Base-by-base conservation (phyloP, 2,329 filamentous ascomycete species). In the Seiridium unicorne region DNA sequence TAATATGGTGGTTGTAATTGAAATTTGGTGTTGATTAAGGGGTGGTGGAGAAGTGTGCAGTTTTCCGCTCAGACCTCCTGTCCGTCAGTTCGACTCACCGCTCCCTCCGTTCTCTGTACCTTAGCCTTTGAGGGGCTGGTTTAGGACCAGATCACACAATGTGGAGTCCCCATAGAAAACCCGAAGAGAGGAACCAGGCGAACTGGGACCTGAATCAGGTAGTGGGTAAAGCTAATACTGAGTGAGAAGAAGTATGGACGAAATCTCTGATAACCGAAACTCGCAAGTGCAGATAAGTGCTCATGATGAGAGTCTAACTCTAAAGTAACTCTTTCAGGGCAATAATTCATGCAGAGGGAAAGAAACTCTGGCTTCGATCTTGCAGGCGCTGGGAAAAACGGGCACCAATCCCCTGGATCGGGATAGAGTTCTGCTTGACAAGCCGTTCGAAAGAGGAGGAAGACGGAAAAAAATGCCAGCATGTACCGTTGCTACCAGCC, bases 161-260 rank as follows among this genome's bases (percentile, higher is more conserved):
- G 55, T 58, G 55, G 55, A 58, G 55, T 58, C 44, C 10, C 44
- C 46, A 32, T 58, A 44, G 46, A 58, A 51, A 58, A 51, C n/a
- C 38, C 34, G 32, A 44, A 51, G 10, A 11, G 40, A 44, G 35
- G 38, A 44, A 35, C 35, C 49, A 34, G 34, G 38, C 49, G 10
- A 53, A 31, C 18, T 26, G 18, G 18, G 18, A 49, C 26, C 47
- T 49, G 47, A 49, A 49, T 49, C 47, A 49, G 47, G 26, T 49
- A 49, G 5, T 26, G 32, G 35, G 18, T 31, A 31, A 26, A 49
- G 26, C 18, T 44, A 18, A 32, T 49, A 49, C 47, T 32, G 18
- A 26, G 18, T 26, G 18, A 26, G 18, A 26, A 26, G n/a, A 42
- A 42, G 38, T 42, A 42, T 42, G 13, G 7, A 13, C 13, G 38